phyloP scores from a whole-genome alignment of 257 asterid species.

The Euphrasia confusa region DNA sequence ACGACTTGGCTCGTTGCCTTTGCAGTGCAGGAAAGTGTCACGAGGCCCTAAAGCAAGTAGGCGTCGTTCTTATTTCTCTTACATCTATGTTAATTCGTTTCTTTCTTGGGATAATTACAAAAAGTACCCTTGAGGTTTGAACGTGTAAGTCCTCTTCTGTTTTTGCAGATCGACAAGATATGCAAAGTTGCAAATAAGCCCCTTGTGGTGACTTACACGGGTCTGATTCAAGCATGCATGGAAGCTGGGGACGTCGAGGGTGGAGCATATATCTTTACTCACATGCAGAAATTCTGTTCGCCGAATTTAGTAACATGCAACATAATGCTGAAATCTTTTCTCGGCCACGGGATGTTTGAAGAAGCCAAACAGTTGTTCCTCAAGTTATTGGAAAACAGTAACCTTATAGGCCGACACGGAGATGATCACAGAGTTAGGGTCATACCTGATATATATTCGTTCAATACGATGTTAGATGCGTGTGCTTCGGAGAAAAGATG shows the following conservation, averaged over 20 bases:
- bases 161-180: conserved; percentile 72
- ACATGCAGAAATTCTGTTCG: conserved; percentile 80
- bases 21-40: conserved; percentile 81
- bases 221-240: conserved; percentile 80
- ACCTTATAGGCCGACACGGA: conserved; percentile 30
- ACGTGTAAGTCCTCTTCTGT: not conserved
- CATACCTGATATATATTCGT: conserved; percentile 71
- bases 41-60: conserved; percentile 81
- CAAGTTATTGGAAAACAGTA: conserved; percentile 48
- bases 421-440: conserved; percentile 46
- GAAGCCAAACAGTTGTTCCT: conserved; percentile 62
- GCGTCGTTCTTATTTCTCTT: conserved; percentile 17
- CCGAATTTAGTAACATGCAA: conserved; percentile 78
- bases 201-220: conserved; percentile 95
- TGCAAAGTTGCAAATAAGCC: conserved; percentile 91
- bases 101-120: not conserved
- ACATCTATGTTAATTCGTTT: conserved; percentile 2
- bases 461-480: conserved; percentile 81
- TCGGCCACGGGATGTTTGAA: conserved; percentile 62
- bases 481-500: conserved; percentile 55
- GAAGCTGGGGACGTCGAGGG: conserved; percentile 52
- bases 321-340: conserved; percentile 74
- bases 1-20: conserved; percentile 97
- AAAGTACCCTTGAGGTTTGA: not conserved
- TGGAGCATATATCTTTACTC: conserved; percentile 57